phyloP scores from a whole-genome alignment of 805 yeast genomes.

The Metschnikowia vanudenii region DNA sequence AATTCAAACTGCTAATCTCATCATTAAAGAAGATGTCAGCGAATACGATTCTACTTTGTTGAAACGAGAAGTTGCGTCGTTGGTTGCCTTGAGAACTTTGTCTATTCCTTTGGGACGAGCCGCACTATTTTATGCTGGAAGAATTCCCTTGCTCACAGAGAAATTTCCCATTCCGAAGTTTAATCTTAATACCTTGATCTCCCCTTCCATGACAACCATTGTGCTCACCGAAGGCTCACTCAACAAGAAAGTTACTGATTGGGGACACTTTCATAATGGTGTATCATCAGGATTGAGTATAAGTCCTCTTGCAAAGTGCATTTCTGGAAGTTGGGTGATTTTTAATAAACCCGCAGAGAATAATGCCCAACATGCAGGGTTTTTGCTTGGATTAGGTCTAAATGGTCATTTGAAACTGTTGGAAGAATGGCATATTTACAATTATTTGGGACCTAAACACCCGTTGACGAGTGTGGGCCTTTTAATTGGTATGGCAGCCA shows the following conservation, averaged over 20 bases:
- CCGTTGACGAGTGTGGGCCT: constrained; percentile 82
- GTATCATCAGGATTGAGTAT: constrained; percentile 82
- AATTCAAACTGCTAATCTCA: constrained; percentile 51
- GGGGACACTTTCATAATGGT: constrained; percentile 94
- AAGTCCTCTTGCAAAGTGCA: constrained; percentile 62
- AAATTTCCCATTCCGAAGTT: constrained; percentile 75
- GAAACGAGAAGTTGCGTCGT: constrained; percentile 58
- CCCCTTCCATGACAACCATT: constrained; percentile 66
- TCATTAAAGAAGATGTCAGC: constrained; percentile 38
- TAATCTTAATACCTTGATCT: constrained; percentile 62
- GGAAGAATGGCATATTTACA: constrained; percentile 96
- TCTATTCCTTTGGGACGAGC: constrained; percentile 79
- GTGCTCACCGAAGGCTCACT: constrained; percentile 53
- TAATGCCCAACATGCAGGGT: constrained; percentile 90
- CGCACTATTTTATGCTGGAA: constrained; percentile 63
- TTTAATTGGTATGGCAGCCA: constrained; percentile 89
- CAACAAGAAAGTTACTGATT: constrained; percentile 50
- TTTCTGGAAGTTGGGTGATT: constrained; percentile 88
- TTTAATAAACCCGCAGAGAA: constrained; percentile 73
- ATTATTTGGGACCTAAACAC: constrained; percentile 87
- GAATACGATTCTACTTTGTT: constrained; percentile 57
- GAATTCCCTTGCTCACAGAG: constrained; percentile 81
- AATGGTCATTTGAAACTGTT: constrained; percentile 80
- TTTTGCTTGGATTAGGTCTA: constrained; percentile 85
- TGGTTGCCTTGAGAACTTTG: constrained; percentile 68